phyloP scores from a whole-genome alignment of 495 filamentous ascomycete genomes.

The Podospora anserina region DNA sequence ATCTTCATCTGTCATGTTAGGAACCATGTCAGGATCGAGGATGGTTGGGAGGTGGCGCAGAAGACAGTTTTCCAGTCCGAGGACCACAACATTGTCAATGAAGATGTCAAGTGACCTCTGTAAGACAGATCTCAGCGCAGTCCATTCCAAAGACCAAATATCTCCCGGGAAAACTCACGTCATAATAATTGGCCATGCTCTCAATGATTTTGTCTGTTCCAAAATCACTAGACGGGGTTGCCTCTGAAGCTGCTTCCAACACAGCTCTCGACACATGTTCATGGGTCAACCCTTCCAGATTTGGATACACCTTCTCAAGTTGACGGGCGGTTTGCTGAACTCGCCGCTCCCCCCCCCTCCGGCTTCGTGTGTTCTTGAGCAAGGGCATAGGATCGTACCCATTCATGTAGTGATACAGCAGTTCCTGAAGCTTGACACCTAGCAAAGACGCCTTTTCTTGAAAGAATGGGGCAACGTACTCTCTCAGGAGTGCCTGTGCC shows the following conservation, averaged over 20 bases:
- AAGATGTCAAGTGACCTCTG: constrained; percentile 19
- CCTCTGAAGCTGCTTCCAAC: neutral
- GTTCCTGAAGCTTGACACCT: constrained; percentile 37
- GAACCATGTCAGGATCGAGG: constrained; percentile 17
- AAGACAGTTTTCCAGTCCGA: constrained; percentile 34
- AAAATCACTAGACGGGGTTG: neutral
- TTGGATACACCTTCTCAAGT: neutral
- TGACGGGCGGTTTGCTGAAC: neutral
- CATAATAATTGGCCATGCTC: constrained; percentile 38
- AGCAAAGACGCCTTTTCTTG: constrained; percentile 30
- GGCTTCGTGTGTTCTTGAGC: neutral
- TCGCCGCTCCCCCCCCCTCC: neutral
- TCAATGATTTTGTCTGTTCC: constrained; percentile 31
- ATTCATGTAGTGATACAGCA: constrained; percentile 24
- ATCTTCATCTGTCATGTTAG: constrained; percentile 20
- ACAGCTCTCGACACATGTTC: neutral
- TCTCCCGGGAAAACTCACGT: constrained; percentile 16
- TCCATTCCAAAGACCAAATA: neutral
- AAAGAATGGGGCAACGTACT: constrained; percentile 39
- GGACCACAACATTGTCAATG: constrained; percentile 28
- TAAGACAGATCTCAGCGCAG: neutral
- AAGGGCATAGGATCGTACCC: neutral
- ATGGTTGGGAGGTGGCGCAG: constrained; percentile 28
- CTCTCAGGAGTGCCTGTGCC: constrained; percentile 22
- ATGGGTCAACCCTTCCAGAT: constrained; percentile 2